Percentiles rank a stretch among this genome's conserved stretches.
Evolutionary conservation across 2,329 filamentous ascomycete species (phyloP).

Genomic region (Cladosporium sp.): DNA sequence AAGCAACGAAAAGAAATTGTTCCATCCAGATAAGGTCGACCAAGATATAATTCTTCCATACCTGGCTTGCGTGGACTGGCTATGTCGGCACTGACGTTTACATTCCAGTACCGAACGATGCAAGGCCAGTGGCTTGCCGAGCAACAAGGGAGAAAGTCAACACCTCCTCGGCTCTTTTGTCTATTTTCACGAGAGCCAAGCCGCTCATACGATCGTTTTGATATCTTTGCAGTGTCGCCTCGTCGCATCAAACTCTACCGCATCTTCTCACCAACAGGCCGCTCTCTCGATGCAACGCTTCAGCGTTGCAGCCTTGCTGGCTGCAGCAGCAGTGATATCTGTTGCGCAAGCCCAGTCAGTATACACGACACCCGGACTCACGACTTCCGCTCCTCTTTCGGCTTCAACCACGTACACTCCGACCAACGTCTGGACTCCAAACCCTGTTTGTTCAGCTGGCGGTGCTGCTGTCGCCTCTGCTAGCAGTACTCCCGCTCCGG

Average conservation of each 20-base stretch:
- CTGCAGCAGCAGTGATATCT: not conserved
- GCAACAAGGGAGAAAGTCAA: not conserved
- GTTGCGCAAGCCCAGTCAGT: not conserved
- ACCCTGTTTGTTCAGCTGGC: not conserved
- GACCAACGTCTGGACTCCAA: constrained; percentile 1
- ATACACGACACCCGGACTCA: not conserved
- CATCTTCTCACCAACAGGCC: not conserved
- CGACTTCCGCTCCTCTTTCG: not conserved
- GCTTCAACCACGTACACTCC: constrained; percentile 9
- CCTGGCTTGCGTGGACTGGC: not conserved
- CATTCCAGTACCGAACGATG: not conserved
- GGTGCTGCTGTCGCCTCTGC: not conserved
- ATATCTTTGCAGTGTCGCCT: too few species aligned
- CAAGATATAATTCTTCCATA: too few species aligned
- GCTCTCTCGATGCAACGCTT: not conserved
- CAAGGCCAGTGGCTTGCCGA: not conserved
- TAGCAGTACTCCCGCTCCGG: too few species aligned
- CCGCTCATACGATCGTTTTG: not conserved
- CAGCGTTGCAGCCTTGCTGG: not conserved
- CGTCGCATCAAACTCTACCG: too few species aligned
- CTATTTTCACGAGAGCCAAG: not conserved
- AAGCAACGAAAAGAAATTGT: too few species aligned
- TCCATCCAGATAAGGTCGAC: too few species aligned
- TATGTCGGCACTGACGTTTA: not conserved
- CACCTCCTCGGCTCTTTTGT: not conserved